Evolutionary conservation across 2,329 filamentous ascomycete species (phyloP), one percentile per base, ranked within the genome.

Genomic region (Calonectria multiphialidica): DNA sequence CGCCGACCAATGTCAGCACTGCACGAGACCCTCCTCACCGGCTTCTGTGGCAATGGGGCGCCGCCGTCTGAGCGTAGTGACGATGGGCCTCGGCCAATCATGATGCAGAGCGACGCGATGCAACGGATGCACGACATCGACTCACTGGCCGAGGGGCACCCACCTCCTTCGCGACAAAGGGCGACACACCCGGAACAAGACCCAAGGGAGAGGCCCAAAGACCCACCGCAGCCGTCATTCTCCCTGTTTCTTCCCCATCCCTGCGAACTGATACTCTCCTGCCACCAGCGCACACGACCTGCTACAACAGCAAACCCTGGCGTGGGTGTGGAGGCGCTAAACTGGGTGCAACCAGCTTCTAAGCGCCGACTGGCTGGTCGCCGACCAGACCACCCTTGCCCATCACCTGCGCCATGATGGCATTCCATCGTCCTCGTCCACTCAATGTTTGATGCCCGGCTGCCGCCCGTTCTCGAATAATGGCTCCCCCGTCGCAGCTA

Each of bases 81-180:
- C 28, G 53, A 57, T 47, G 25, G 28, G 64, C 40, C 45, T 42
- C 45, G 37, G 57, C 69, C 69, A 71, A 71, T 57, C 69, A 71
- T 40, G 40, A 50, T 8, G 45, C 40, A 62, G 62, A 70, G 42
- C 25, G 49, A 12, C 67, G n/a, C 25, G 47, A 55, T 30, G 49
- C 35, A 28, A 25, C 55, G 59, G 68, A 82, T 82, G 82, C 81
- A 82, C 80, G 79, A 82, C 83, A 87, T 86, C 83, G 82, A 86
- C 84, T 87, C 83, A 83, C 82, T 82, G 79, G 79, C 77, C 69
- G 79, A 83, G 81, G 82, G 81, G 84, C 83, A 82, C 79, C 76
- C 78, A 28, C 57, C 42, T 59, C 42, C 25, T 33, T 59, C 62
- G 45, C 62, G 53, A 66, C 59, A 49, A 61, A 59, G 66, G 35